Percentiles rank a stretch among this genome's conserved stretches.
These are phyloP conservation scores for Pyracantha coccinea DNA, from an alignment of 331 rosid species.

Conservation along the genomic window DNA sequence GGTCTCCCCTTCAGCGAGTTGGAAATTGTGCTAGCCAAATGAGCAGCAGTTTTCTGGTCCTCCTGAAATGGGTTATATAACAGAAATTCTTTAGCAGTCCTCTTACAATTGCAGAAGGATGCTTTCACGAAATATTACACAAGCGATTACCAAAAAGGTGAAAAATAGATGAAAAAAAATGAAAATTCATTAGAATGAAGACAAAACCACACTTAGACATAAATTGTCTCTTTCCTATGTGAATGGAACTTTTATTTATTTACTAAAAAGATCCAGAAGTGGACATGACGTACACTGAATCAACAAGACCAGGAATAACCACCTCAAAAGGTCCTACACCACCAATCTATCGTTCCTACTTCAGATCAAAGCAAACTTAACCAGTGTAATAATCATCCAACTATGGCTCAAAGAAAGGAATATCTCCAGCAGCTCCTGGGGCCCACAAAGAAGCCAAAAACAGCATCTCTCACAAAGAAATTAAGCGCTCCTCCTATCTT, in stretches of 20 bases:
- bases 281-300: not conserved
- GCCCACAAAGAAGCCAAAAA: not conserved
- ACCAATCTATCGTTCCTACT: not conserved
- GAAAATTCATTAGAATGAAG: not conserved
- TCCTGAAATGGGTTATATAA: conserved; percentile 47
- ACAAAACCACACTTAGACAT: not conserved
- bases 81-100: not conserved
- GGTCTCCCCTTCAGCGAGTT: conserved; percentile 97
- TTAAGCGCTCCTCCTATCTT: not conserved
- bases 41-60: conserved; percentile 80
- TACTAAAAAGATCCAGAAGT: not conserved
- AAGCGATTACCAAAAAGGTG: not conserved
- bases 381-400: not conserved
- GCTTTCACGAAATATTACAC: not conserved
- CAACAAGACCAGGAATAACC: not conserved
- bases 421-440: not conserved
- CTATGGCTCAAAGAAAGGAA: not conserved
- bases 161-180: not conserved
- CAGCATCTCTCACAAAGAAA: not conserved
- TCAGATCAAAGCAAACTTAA: not conserved
- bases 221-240: not conserved
- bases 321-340: not conserved
- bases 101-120: not conserved
- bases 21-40: conserved; percentile 75
- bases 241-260: not conserved